Percentiles rank a stretch among this genome's conserved stretches.
Conservation (phyloP, 352 stramenopile genomes). For the Pseudoperonospora humuli region DNA sequence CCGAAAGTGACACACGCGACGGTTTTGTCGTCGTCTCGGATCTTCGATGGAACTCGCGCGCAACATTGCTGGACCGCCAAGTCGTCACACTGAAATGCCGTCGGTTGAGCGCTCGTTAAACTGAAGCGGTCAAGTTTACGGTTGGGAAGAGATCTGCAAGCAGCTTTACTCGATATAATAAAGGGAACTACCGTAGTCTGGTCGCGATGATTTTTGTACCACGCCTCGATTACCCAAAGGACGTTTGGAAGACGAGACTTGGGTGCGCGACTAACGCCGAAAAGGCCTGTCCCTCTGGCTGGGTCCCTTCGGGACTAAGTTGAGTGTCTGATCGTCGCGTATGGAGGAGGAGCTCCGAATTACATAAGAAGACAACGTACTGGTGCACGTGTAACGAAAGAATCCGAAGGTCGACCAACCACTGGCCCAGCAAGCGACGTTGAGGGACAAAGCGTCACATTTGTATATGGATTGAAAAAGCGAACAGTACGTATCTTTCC, state of each 20-base stretch:
- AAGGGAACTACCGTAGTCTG: not conserved
- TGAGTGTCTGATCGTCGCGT: not conserved
- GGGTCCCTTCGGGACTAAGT: constrained; percentile 1
- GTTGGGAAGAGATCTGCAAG: constrained; percentile 9
- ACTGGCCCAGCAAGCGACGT: no score
- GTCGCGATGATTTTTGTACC: constrained; percentile 6
- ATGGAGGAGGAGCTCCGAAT: not conserved
- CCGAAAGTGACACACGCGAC: constrained; percentile 22
- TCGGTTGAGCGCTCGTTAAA: constrained; percentile 2
- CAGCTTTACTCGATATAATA: not conserved
- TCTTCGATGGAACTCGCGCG: constrained; percentile 27
- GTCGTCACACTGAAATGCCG: constrained; percentile 20
- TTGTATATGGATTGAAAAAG: no score
- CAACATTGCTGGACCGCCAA: constrained; percentile 6
- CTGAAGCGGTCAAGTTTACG: constrained; percentile 7
- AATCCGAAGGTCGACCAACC: no score
- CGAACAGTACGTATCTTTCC: no score
- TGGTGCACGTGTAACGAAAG: not conserved
- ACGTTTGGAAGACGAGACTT: constrained; percentile 14
- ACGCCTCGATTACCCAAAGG: no score
- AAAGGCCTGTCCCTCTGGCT: constrained; percentile 7
- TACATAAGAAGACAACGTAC: not conserved
- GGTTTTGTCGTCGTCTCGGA: constrained; percentile 13
- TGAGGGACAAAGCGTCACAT: no score
- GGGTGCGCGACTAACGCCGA: constrained; percentile 6